Evolutionary conservation across 2,329 filamentous ascomycete species (phyloP).

Genomic region (Aspergillus viridinutans): DNA sequence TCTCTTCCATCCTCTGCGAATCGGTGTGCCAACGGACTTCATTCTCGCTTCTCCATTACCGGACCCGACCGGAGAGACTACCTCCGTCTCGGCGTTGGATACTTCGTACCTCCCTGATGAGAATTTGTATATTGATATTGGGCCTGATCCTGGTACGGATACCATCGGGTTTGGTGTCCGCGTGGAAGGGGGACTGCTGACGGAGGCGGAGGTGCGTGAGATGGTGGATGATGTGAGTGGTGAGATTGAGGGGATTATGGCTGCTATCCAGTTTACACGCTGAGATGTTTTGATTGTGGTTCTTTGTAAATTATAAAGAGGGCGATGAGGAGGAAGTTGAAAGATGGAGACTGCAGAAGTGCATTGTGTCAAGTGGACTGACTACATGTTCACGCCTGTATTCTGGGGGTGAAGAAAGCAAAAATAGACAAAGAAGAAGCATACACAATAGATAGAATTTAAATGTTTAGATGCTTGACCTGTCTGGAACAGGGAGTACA

Average conservation of each 20-base stretch:
- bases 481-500: no score
- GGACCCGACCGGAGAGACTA: neutral
- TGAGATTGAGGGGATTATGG: conserved; percentile 17
- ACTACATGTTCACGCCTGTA: no score
- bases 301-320: neutral
- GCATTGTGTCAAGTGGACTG: no score
- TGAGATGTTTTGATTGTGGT: neutral
- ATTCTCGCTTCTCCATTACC: conserved; percentile 14
- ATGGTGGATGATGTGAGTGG: conserved; percentile 16
- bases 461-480: no score
- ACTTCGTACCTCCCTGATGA: conserved; percentile 19
- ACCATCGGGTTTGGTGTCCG: conserved; percentile 25
- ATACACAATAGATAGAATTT: no score
- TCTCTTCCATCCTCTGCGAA: conserved; percentile 19
- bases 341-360: no score
- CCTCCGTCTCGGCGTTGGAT: conserved; percentile 20
- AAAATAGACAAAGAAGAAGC: no score
- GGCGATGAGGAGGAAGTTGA: no score
- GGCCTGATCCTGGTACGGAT: conserved; percentile 20
- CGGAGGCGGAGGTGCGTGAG: conserved; percentile 11
- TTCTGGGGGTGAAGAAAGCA: no score
- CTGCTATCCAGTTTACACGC: neutral
- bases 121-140: conserved; percentile 26
- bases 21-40: conserved; percentile 26
- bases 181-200: conserved; percentile 21